Percentiles rank a stretch among this genome's conserved stretches.
Conservation (phyloP, 768 basidiomycete genomes). For the Suillus variegatus region DNA sequence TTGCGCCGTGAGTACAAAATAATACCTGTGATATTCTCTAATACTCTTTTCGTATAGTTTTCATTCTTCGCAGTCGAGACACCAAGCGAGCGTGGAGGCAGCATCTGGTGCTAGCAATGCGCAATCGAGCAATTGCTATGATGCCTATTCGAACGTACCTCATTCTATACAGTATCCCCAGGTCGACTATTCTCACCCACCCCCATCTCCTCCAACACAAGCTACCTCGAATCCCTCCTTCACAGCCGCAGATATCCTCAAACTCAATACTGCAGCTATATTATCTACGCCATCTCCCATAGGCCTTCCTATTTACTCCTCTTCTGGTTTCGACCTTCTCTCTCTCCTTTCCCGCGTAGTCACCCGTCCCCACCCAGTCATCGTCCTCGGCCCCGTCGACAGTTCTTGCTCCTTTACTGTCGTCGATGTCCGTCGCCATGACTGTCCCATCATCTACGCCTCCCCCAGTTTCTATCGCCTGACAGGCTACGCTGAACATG, state of each 20-base stretch:
- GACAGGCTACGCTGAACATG: slow-evolving; percentile 72
- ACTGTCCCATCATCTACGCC: slow-evolving; percentile 89
- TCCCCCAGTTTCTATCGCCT: slow-evolving; percentile 79
- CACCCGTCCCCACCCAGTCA: slow-evolving; percentile 68
- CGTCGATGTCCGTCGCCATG: slow-evolving; percentile 78
- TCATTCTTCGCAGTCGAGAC: slow-evolving; percentile 20
- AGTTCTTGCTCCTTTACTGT: slow-evolving; percentile 91
- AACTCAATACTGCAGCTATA: slow-evolving; percentile 1
- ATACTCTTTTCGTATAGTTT: slow-evolving; percentile 27
- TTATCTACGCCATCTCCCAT: slow-evolving; percentile 34
- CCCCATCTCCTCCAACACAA: neutral
- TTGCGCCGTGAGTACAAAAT: slow-evolving; percentile 28
- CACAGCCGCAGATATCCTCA: slow-evolving; percentile 11
- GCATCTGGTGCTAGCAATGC: neutral
- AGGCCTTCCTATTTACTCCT: slow-evolving; percentile 74
- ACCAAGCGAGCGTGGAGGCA: slow-evolving; percentile 4
- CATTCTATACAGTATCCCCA: neutral
- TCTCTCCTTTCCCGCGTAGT: slow-evolving; percentile 79
- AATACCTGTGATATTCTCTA: neutral
- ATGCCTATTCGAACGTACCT: slow-evolving; percentile 7
- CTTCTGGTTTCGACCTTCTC: slow-evolving; percentile 89
- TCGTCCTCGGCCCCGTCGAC: slow-evolving; percentile 89
- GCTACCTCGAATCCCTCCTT: neutral
- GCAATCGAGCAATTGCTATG: slow-evolving; percentile 1
- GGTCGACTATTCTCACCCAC: slow-evolving; percentile 4